These are phyloP conservation scores for Boletus pseudo-olivaceus DNA, from an alignment of 768 basidiomycete genomes.

Conservation along the genomic window DNA sequence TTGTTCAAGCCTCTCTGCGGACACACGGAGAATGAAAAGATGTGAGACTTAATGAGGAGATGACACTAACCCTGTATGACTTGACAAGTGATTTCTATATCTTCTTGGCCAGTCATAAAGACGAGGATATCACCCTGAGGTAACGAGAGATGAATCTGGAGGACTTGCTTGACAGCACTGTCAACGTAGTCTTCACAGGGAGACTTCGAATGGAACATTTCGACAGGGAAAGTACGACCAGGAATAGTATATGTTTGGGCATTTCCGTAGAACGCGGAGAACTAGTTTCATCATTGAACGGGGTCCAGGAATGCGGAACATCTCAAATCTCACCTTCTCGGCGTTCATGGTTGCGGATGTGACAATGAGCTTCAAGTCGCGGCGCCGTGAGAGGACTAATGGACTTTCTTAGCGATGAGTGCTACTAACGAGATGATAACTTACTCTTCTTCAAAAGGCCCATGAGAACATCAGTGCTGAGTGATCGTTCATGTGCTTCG, in stretches of 20 bases:
- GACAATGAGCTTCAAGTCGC: constrained; percentile 94
- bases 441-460: constrained; percentile 89
- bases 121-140: constrained; percentile 94
- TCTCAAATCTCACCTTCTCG: constrained; percentile 66
- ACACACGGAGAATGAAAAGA: not conserved
- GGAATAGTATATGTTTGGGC: constrained; percentile 94
- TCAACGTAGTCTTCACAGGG: constrained; percentile 99
- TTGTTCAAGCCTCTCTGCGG: constrained; percentile 81
- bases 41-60: not conserved
- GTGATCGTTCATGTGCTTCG: constrained; percentile 95
- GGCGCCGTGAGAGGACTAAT: constrained; percentile 77
- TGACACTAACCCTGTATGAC: constrained; percentile 73
- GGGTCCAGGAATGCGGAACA: not conserved
- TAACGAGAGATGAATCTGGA: constrained; percentile 92
- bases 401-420: constrained; percentile 3
- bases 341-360: constrained; percentile 99
- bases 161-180: constrained; percentile 94
- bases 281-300: constrained; percentile 46
- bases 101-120: constrained; percentile 99
- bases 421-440: constrained; percentile 21
- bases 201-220: constrained; percentile 92
- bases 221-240: constrained; percentile 95
- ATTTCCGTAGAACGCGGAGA: constrained; percentile 92
- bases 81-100: constrained; percentile 96
- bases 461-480: constrained; percentile 98